These are phyloP conservation scores for Clausena lansium DNA, from an alignment of 345 rosid genomes.

Conservation along the genomic window DNA sequence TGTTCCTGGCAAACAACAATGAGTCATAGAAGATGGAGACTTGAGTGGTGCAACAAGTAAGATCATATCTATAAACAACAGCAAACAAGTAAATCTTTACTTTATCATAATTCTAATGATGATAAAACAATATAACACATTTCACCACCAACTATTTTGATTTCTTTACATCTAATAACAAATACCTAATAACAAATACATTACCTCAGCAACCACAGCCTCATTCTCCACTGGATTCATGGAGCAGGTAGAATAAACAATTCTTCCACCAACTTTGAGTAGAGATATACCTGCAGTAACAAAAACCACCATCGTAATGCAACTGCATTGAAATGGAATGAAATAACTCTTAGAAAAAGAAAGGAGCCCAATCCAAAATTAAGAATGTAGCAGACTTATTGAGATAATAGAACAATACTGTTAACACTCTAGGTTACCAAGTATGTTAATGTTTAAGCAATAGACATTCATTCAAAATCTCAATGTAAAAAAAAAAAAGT, in stretches of 20 bases:
- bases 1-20: background rate
- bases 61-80: background rate
- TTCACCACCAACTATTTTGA: no score
- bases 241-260: slow-evolving; percentile 98
- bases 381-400: background rate
- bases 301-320: background rate
- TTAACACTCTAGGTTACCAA: background rate
- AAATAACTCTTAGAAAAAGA: background rate
- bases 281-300: slow-evolving; percentile 63
- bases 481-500: background rate
- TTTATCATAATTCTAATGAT: background rate
- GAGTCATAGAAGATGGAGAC: background rate
- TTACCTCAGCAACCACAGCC: slow-evolving; percentile 97
- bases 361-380: background rate
- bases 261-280: slow-evolving; percentile 93
- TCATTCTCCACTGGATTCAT: slow-evolving; percentile 98
- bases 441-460: background rate
- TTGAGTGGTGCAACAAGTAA: background rate
- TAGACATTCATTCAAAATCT: background rate
- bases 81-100: background rate
- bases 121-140: background rate
- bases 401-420: background rate
- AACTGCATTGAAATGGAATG: background rate
- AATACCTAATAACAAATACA: no score
- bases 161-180: background rate